phyloP scores from a whole-genome alignment of 225 moss, liverwort and hornwort genomes.

The Neckera pumila region DNA sequence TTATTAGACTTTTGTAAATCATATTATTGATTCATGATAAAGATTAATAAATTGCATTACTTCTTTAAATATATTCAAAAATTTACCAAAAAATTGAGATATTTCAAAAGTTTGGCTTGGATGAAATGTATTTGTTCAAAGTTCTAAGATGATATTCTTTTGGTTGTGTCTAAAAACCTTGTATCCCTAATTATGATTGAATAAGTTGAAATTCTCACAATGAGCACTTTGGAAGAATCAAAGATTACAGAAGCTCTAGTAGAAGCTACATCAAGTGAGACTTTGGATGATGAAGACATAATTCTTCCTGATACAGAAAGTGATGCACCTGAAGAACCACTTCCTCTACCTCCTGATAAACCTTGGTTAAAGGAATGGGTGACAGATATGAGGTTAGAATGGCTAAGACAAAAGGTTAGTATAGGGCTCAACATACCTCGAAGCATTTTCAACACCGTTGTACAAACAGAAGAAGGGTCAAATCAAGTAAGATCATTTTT shows the following conservation, averaged over 20 bases:
- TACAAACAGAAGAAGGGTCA: slow-evolving; percentile 18
- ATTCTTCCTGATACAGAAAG: background rate
- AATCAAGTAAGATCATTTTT: slow-evolving; percentile 21
- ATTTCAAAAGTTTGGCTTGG: background rate
- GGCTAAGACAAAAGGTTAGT: slow-evolving; percentile 54
- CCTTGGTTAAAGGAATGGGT: slow-evolving; percentile 29
- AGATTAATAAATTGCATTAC: too few species aligned
- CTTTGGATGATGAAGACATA: background rate
- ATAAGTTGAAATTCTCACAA: background rate
- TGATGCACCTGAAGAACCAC: background rate
- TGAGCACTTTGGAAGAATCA: background rate
- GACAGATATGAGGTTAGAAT: slow-evolving; percentile 47
- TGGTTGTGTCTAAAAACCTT: background rate
- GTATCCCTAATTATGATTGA: background rate
- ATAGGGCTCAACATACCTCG: slow-evolving; percentile 23
- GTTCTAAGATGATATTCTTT: background rate
- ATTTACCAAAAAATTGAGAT: background rate
- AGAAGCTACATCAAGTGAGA: background rate
- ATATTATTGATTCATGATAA: background rate
- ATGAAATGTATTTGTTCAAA: background rate
- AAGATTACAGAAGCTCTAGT: background rate
- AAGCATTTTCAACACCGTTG: slow-evolving; percentile 22
- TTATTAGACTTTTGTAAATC: background rate
- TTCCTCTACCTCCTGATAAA: background rate
- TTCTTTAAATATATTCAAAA: background rate